phyloP scores from a whole-genome alignment of 768 basidiomycete species.

The Serendipita vermifera region DNA sequence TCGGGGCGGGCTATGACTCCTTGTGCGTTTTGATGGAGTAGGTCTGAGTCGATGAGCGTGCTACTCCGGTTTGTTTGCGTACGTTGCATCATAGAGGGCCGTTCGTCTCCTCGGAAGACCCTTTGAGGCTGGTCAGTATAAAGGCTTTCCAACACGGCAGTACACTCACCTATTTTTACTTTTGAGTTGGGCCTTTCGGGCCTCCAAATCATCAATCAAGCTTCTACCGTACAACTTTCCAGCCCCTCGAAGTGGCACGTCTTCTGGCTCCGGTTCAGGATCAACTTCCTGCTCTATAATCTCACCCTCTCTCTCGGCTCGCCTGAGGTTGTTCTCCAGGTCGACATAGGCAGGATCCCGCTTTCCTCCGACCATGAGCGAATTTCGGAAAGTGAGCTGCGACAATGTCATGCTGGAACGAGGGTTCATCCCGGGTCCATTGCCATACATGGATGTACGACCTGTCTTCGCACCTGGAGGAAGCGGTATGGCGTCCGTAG shows the following conservation, averaged over 20 bases:
- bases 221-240: constrained; percentile 80
- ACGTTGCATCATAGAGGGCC: constrained; percentile 90
- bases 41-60: constrained; percentile 62
- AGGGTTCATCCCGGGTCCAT: constrained; percentile 70
- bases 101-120: constrained; percentile 74
- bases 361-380: constrained; percentile 55
- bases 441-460: constrained; percentile 38
- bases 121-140: constrained; percentile 27
- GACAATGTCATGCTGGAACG: constrained; percentile 57
- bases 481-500: constrained; percentile 62
- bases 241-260: constrained; percentile 37
- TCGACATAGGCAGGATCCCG: constrained; percentile 49
- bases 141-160: background rate
- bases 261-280: constrained; percentile 24
- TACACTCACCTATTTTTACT: constrained; percentile 61
- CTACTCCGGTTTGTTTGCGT: constrained; percentile 38
- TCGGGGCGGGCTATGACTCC: constrained; percentile 30
- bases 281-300: constrained; percentile 41
- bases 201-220: constrained; percentile 81
- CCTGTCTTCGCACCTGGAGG: constrained; percentile 58
- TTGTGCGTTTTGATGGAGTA: constrained; percentile 40
- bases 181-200: constrained; percentile 68
- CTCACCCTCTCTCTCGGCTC: constrained; percentile 68
- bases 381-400: constrained; percentile 77
- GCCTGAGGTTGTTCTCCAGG: constrained; percentile 46